A percentile compares a stretch with the other conserved stretches of the same genome.
phyloP scores from a whole-genome alignment of 148 eudicot species.

The Simmondsia chinensis region DNA sequence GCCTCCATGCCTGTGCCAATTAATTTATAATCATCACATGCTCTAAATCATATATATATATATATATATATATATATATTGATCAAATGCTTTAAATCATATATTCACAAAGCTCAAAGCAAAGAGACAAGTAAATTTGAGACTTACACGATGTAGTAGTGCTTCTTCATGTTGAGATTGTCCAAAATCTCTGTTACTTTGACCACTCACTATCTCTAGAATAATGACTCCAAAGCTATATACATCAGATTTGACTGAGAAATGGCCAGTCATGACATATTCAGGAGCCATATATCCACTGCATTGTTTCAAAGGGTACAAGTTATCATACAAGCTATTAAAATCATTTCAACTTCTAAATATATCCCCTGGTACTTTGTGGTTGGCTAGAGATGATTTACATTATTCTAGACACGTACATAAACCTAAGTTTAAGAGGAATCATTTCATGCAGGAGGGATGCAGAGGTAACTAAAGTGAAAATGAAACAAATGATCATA shows the following conservation, averaged over 20 bases:
- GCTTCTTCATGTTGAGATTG: slow-evolving; percentile 11
- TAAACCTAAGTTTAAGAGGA: too few species aligned
- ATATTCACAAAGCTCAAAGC: background rate
- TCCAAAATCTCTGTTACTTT: slow-evolving; percentile 4
- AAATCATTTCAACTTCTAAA: too few species aligned
- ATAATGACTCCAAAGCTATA: slow-evolving; percentile 16
- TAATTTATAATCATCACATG: background rate
- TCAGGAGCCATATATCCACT: slow-evolving; percentile 20
- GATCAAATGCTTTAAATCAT: too few species aligned
- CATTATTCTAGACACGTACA: background rate
- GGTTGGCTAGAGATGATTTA: background rate
- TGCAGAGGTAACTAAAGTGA: background rate
- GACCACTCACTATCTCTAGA: slow-evolving; percentile 16
- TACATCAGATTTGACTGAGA: slow-evolving; percentile 18
- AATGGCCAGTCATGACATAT: slow-evolving; percentile 5
- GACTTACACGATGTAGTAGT: slow-evolving; percentile 2
- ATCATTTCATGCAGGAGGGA: background rate
- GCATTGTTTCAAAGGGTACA: too few species aligned
- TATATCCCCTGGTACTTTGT: slow-evolving; percentile 1
- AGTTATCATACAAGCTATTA: too few species aligned
- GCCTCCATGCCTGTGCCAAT: slow-evolving; percentile 8
- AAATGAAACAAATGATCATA: background rate
- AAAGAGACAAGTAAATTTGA: background rate
- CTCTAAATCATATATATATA: background rate
- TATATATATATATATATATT: too few species aligned